phyloP scores from a whole-genome alignment of 164 flowering plant genomes.

The Pachysandra terminalis region DNA sequence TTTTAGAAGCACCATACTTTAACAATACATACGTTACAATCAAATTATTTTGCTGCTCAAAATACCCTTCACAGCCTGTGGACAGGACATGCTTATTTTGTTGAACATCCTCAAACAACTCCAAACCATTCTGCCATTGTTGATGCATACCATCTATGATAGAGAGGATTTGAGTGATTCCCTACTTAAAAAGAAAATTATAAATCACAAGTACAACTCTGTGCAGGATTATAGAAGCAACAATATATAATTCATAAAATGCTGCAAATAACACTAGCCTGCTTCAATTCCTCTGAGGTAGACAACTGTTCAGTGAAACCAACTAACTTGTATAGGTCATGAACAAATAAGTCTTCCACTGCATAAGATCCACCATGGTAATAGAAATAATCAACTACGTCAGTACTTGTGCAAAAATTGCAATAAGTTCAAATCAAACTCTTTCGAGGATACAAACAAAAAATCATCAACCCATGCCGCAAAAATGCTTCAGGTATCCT shows the following conservation, averaged over 20 bases:
- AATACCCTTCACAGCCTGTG: constrained; percentile 69
- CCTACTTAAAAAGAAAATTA: constrained; percentile 33
- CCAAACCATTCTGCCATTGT: constrained; percentile 70
- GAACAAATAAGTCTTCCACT: constrained; percentile 80
- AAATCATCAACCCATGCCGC: neutral
- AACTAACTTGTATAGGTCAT: constrained; percentile 47
- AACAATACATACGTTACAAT: neutral
- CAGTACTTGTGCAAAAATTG: too few species aligned
- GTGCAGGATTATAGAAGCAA: too few species aligned
- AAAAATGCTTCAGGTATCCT: too few species aligned
- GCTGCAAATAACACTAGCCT: constrained; percentile 29
- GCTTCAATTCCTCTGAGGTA: constrained; percentile 45
- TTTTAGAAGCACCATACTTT: neutral
- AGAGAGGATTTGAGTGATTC: constrained; percentile 53
- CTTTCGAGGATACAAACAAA: neutral
- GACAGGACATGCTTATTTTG: constrained; percentile 45
- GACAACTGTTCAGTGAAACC: constrained; percentile 47
- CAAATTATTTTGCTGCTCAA: neutral
- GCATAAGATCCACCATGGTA: constrained; percentile 8
- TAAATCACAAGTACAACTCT: neutral
- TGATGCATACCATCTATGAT: constrained; percentile 49
- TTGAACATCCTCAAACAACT: constrained; percentile 53
- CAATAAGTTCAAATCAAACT: too few species aligned
- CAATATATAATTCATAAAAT: neutral
- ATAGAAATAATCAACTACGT: too few species aligned